Percentiles rank a stretch among this genome's conserved stretches.
Evolutionary conservation across 305 asterid species (phyloP).

Genomic region (Petunia hybrid): DNA sequence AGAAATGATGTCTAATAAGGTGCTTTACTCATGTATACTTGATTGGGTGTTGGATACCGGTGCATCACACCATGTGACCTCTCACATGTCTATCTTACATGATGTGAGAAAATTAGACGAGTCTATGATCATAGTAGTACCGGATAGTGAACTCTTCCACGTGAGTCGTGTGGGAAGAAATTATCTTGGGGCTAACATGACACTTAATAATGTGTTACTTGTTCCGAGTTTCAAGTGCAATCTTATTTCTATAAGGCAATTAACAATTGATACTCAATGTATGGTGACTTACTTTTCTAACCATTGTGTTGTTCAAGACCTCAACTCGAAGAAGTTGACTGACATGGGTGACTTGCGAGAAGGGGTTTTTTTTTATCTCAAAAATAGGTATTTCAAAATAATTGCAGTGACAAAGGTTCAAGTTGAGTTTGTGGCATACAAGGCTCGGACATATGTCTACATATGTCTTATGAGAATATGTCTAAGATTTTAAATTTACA

Average conservation of each 20-base stretch:
- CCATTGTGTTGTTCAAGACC: not conserved
- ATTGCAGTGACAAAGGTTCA: not conserved
- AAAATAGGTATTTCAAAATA: not conserved
- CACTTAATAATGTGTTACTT: not conserved
- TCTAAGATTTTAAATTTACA: not conserved
- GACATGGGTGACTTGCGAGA: not conserved
- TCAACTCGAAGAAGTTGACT: not conserved
- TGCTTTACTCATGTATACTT: too few relatives aligned
- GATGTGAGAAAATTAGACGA: too few relatives aligned
- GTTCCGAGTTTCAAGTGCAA: not conserved
- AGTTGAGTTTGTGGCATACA: not conserved
- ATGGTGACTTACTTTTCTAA: not conserved
- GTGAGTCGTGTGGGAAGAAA: not conserved
- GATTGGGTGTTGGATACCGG: too few relatives aligned
- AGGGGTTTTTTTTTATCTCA: not conserved
- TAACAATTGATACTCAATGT: not conserved
- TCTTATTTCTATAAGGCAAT: not conserved
- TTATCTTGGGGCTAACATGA: not conserved
- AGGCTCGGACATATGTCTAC: not conserved
- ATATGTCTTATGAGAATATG: not conserved
- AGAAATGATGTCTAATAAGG: too few relatives aligned
- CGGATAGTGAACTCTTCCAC: not conserved
- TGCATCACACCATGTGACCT: too few relatives aligned
- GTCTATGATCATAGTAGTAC: not conserved
- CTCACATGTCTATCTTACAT: too few relatives aligned